phyloP scores from a whole-genome alignment of 495 filamentous ascomycete species.

The Emericellopsis terricola region DNA sequence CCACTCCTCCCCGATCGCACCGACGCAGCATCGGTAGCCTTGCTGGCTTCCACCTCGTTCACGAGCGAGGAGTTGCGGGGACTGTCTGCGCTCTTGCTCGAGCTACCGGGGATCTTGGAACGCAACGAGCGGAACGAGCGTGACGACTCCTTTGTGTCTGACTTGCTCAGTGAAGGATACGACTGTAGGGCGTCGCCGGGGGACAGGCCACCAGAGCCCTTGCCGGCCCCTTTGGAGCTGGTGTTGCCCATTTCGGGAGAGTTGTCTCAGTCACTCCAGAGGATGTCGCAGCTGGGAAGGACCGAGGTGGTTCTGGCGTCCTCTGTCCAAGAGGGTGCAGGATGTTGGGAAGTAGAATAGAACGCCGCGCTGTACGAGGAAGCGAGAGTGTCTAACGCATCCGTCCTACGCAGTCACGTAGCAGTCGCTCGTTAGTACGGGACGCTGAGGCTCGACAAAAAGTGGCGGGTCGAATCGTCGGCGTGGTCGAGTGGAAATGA shows the following conservation, averaged over 20 bases:
- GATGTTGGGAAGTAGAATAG: too few relatives aligned
- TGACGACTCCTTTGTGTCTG: slow-evolving; percentile 87
- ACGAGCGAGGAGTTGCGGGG: slow-evolving; percentile 57
- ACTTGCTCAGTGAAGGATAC: slow-evolving; percentile 81
- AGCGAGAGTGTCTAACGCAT: too few relatives aligned
- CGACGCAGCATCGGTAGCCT: slow-evolving; percentile 60
- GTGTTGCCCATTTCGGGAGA: slow-evolving; percentile 67
- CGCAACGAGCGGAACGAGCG: slow-evolving; percentile 69
- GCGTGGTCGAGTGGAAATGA: too few relatives aligned
- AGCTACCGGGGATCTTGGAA: slow-evolving; percentile 40
- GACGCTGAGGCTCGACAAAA: too few relatives aligned
- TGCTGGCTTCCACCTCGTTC: slow-evolving; percentile 36
- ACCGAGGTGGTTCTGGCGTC: too few relatives aligned
- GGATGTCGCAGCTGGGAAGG: slow-evolving; percentile 4
- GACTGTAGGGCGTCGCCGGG: slow-evolving; percentile 37
- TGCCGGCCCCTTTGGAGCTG: slow-evolving; percentile 57
- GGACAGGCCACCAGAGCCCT: slow-evolving; percentile 16
- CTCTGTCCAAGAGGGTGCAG: too few relatives aligned
- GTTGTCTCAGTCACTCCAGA: slow-evolving; percentile 6
- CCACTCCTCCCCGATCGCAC: slow-evolving; percentile 46
- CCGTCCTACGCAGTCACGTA: too few relatives aligned
- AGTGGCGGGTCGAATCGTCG: too few relatives aligned
- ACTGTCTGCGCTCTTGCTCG: slow-evolving; percentile 48
- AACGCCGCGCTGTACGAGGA: too few relatives aligned
- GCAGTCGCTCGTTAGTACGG: too few relatives aligned